Evolutionary conservation across 2,329 filamentous ascomycete species (phyloP).

Genomic region (Epichloe amarillans): DNA sequence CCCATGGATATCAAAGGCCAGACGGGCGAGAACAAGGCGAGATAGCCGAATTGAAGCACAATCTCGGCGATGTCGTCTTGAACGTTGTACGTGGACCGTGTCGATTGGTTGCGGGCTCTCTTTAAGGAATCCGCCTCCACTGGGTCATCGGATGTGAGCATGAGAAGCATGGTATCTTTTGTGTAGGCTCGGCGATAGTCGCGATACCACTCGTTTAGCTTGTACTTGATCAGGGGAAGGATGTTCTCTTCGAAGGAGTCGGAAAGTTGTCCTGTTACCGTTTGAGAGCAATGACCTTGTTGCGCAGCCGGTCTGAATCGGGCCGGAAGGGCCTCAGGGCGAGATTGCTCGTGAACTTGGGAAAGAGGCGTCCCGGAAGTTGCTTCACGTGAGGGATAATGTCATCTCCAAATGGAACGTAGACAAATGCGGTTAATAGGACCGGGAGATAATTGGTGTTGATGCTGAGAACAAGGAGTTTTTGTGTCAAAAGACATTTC

Average conservation of each 20-base stretch:
- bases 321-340: constrained; percentile 44
- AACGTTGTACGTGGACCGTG: constrained; percentile 57
- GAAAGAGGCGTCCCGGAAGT: constrained; percentile 37
- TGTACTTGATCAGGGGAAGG: constrained; percentile 54
- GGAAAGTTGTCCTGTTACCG: constrained; percentile 58
- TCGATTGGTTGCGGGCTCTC: constrained; percentile 52
- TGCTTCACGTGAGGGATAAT: constrained; percentile 56
- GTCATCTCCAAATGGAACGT: constrained; percentile 57
- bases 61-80: constrained; percentile 62
- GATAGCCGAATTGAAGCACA: constrained; percentile 60
- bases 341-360: constrained; percentile 34
- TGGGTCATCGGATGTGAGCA: constrained; percentile 40
- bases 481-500: constrained; percentile 57
- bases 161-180: constrained; percentile 30
- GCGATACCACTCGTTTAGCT: constrained; percentile 31
- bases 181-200: constrained; percentile 21
- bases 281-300: constrained; percentile 66
- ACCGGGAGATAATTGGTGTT: constrained; percentile 70
- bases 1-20: constrained; percentile 63
- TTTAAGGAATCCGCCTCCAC: constrained; percentile 52
- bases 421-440: constrained; percentile 65
- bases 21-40: constrained; percentile 59
- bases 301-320: constrained; percentile 51
- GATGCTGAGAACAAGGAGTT: constrained; percentile 67
- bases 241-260: constrained; percentile 61